A percentile compares a stretch with the other conserved stretches of the same genome.
phyloP scores from a whole-genome alignment of 1,284 basidiomycete genomes.

The Pisolithus thermaeus region DNA sequence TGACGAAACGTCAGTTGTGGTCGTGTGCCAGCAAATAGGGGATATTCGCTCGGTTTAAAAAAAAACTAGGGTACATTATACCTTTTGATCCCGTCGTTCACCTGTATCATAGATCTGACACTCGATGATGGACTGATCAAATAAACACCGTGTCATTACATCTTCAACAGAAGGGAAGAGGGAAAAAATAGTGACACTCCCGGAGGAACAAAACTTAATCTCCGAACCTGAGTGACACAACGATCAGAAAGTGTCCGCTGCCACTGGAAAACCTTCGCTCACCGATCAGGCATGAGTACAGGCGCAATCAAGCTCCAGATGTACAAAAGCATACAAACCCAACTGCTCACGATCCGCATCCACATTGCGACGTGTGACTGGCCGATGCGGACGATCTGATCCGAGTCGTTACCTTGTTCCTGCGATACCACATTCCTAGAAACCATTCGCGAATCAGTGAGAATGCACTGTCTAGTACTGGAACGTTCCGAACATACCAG shows the following conservation, averaged over 20 bases:
- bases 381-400: conserved; percentile 88
- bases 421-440: conserved; percentile 70
- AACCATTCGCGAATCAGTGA: conserved; percentile 4
- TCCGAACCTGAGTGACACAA: conserved; percentile 24
- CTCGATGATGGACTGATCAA: no score
- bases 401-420: conserved; percentile 42
- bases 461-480: conserved; percentile 3
- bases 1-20: no score
- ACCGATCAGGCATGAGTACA: conserved; percentile 84
- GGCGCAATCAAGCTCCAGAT: conserved; percentile 90
- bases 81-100: no score
- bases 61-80: no score
- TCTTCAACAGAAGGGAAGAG: no score
- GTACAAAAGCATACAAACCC: conserved; percentile 89
- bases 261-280: conserved; percentile 13
- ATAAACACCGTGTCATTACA: no score
- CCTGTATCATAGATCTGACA: no score
- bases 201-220: conserved; percentile 13
- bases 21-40: no score
- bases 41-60: no score
- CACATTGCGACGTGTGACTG: conserved; percentile 97
- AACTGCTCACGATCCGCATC: conserved; percentile 96
- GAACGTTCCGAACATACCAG: conserved; percentile 60
- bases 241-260: conserved; percentile 2
- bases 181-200: no score